phyloP scores from a whole-genome alignment of 179 eudicot genomes.

The Gypsophila paniculata region DNA sequence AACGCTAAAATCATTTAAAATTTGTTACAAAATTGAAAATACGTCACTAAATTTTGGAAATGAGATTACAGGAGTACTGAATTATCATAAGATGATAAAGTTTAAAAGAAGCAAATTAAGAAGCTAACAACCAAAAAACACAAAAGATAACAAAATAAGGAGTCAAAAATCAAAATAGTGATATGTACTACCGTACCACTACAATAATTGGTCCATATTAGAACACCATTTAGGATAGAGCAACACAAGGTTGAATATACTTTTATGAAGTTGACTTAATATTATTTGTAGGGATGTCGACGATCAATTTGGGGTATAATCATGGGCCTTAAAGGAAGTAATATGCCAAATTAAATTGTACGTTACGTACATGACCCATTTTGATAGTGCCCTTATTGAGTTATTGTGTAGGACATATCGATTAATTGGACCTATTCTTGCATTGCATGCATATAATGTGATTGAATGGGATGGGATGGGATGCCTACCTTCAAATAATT shows the following conservation, averaged over 20 bases:
- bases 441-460: neutral
- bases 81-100: too few relatives aligned
- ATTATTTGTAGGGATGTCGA: neutral
- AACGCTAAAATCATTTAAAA: too few relatives aligned
- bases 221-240: neutral
- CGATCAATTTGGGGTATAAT: neutral
- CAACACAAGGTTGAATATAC: slow-evolving; percentile 6
- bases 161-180: neutral
- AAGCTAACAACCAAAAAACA: too few relatives aligned
- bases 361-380: slow-evolving; percentile 1
- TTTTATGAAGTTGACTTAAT: neutral
- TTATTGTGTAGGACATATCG: slow-evolving; percentile 2
- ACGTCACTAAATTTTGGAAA: too few relatives aligned
- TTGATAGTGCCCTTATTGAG: neutral
- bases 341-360: slow-evolving; percentile 11
- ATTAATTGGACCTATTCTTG: neutral
- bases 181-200: neutral
- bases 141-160: neutral
- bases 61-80: too few relatives aligned
- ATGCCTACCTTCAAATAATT: neutral
- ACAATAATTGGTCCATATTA: neutral
- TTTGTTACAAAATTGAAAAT: too few relatives aligned
- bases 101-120: too few relatives aligned
- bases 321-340: neutral
- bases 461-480: neutral